Evolutionary conservation across 2,329 filamentous ascomycete species (phyloP).

Genomic region (Fusarium secorum): DNA sequence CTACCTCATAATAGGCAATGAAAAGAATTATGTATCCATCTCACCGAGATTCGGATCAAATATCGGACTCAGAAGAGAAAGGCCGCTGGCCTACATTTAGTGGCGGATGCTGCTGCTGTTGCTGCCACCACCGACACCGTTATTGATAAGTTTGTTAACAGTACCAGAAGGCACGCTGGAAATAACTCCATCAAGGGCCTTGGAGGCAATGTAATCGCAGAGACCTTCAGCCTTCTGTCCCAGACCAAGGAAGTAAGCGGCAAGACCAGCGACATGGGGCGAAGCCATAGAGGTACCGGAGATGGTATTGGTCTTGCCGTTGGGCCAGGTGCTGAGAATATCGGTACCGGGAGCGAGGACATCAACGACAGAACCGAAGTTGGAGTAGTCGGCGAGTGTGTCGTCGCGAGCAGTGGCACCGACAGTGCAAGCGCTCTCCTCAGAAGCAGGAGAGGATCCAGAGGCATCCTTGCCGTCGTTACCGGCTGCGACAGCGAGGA

Average conservation of each 20-base stretch:
- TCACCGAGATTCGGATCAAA: background rate
- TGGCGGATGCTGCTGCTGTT: background rate
- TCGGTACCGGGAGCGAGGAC: conserved; percentile 59
- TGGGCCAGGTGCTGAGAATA: conserved; percentile 59
- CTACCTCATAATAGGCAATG: background rate
- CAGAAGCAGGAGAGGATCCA: conserved; percentile 58
- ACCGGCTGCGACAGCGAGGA: conserved; percentile 64
- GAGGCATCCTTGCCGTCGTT: conserved; percentile 57
- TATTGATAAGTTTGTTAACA: conserved; percentile 36
- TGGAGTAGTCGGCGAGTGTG: conserved; percentile 57
- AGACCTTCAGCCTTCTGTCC: conserved; percentile 32
- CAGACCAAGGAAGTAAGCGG: conserved; percentile 53
- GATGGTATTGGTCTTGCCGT: conserved; percentile 51
- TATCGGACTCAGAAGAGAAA: background rate
- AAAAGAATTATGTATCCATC: background rate
- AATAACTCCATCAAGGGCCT: conserved; percentile 22
- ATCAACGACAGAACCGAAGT: conserved; percentile 59
- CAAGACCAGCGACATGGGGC: conserved; percentile 54
- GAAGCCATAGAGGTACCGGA: conserved; percentile 57
- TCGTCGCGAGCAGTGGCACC: conserved; percentile 55
- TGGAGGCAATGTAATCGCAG: conserved; percentile 31
- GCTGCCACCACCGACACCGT: conserved; percentile 9
- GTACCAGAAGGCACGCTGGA: conserved; percentile 14
- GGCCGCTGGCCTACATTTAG: background rate
- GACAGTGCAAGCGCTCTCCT: conserved; percentile 60